Evolutionary conservation across 2,329 filamentous ascomycete genomes (phyloP), one percentile per base, ranked within the genome.

Genomic region (Sclerotiophoma versabilis): DNA sequence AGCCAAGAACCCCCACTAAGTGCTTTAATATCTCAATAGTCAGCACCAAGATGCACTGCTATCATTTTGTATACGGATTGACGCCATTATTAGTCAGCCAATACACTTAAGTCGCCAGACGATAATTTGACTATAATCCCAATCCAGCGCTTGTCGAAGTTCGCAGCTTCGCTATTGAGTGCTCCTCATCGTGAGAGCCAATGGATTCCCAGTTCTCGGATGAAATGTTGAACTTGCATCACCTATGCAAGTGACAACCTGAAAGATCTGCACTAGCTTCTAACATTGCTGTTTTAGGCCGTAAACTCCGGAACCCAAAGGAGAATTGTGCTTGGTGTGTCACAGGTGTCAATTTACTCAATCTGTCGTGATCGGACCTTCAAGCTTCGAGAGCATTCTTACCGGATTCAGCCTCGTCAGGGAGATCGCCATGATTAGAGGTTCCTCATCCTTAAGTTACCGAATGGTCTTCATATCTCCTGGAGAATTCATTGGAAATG

Each of bases 251-350:
- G 10, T 5, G 14, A 22, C n/a, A n/a, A n/a, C 32, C 6, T 8
- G 33, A n/a, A 29, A 29, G 41, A 44, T 44, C 26, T 30, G 41
- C 41, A 22, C 41, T 36, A 15, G 25, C 37, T 43, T 26, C 30
- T 38, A 50, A 19, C 37, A 33, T 50, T 8, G 11, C 38, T 20
- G 9, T 15, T 36, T 17, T 50, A 36, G 37, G 47, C 37, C 22
- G 11, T 22, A 29, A 36, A 51, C 48, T 51, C 48, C 48, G 48
- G 14, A 11, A 22, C 47, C 39, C 23, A 51, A 51, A 51, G 48
- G 29, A 51, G 48, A 37, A 38, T 32, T 8, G 38, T 44, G 48
- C 30, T 26, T 45, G 14, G n/a, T 12, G 10, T 23, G 4, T 26
- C 38, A 22, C 11, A 14, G 15, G 38, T 29, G 38, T 42, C 26